Evolutionary conservation across 192 early-diverging fungal genomes (phyloP).

Genomic region (Phlyctochytrium planicorne): DNA sequence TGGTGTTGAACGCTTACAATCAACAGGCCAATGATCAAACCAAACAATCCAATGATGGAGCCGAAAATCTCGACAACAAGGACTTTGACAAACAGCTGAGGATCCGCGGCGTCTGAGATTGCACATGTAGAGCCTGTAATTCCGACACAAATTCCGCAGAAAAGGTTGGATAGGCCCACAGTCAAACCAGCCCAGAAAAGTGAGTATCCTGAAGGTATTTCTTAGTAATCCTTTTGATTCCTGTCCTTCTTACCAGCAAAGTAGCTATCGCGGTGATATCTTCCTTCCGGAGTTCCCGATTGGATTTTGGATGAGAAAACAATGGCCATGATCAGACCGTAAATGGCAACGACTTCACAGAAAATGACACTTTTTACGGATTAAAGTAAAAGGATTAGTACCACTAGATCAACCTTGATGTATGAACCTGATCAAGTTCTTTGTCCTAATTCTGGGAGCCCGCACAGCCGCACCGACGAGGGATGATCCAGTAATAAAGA

Average conservation of each 20-base stretch:
- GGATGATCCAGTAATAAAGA: constrained; percentile 87
- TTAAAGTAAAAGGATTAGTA: background rate
- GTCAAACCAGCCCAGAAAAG: constrained; percentile 96
- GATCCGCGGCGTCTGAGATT: constrained; percentile 94
- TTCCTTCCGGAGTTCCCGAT: constrained; percentile 34
- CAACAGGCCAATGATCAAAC: constrained; percentile 90
- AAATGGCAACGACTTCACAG: constrained; percentile 99
- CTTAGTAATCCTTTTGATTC: background rate
- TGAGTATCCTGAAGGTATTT: constrained; percentile 66
- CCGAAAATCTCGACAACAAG: constrained; percentile 98
- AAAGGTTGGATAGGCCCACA: constrained; percentile 90
- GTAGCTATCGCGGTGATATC: constrained; percentile 54
- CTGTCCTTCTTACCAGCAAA: constrained; percentile 68
- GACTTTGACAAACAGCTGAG: constrained; percentile 94
- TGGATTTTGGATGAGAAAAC: constrained; percentile 88
- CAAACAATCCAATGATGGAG: constrained; percentile 92
- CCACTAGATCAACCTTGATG: background rate
- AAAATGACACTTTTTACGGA: constrained; percentile 80
- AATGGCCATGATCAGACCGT: constrained; percentile 98
- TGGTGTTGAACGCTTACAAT: too few relatives aligned
- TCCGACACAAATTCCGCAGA: constrained; percentile 92
- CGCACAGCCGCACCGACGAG: constrained; percentile 87
- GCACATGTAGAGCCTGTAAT: constrained; percentile 91
- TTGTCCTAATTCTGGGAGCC: constrained; percentile 89
- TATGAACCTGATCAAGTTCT: constrained; percentile 87